Conservation (phyloP, 306 rosid genomes). For the Pueraria montana region DNA sequence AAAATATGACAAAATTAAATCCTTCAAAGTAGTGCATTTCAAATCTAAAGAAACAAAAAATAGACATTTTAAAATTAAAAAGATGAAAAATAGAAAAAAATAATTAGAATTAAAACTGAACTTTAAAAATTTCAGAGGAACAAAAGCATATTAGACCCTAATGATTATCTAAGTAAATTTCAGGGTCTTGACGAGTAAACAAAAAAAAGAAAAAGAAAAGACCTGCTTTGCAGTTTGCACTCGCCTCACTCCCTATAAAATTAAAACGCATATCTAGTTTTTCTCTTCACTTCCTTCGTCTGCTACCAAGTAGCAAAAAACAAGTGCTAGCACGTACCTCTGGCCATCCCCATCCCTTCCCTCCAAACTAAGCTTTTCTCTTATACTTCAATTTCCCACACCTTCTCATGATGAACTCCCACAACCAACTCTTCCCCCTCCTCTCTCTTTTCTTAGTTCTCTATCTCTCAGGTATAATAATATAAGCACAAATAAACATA, state of each 20-base stretch:
- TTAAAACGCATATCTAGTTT: neutral
- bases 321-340: neutral
- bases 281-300: neutral
- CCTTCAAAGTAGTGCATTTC: too few species aligned
- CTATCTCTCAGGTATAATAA: conserved; percentile 49
- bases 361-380: neutral
- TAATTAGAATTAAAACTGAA: too few species aligned
- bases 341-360: neutral
- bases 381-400: neutral
- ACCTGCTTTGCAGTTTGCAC: neutral
- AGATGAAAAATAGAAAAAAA: too few species aligned
- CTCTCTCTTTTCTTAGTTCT: conserved; percentile 47
- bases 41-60: too few species aligned
- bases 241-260: neutral
- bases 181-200: too few species aligned
- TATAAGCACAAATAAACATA: neutral
- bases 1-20: too few species aligned
- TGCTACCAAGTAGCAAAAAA: neutral
- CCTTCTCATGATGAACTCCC: conserved; percentile 7
- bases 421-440: conserved; percentile 1
- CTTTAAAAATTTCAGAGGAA: too few species aligned
- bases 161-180: too few species aligned
- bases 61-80: too few species aligned
- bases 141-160: too few species aligned
- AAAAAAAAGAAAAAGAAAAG: too few species aligned